These are phyloP conservation scores for Fraxinus sp. DNA, from an alignment of 305 asterid species.

Conservation along the genomic window DNA sequence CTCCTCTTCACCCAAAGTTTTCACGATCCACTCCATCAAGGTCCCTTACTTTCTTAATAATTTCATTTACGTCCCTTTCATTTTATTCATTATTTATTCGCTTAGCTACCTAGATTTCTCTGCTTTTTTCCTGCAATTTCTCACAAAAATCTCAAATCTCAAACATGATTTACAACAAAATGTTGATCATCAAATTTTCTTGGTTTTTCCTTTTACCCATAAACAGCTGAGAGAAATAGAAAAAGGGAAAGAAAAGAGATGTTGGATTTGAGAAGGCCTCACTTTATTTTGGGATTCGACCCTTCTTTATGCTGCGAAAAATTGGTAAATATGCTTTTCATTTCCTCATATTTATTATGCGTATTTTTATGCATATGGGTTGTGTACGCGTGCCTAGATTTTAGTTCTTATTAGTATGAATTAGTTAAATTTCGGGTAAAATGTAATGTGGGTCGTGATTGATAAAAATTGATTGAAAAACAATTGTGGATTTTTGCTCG, in stretches of 20 bases:
- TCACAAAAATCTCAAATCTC: slow-evolving; percentile 5
- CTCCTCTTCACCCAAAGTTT: neutral
- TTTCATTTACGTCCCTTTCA: neutral
- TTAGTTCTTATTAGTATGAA: neutral
- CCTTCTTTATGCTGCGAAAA: slow-evolving; percentile 57
- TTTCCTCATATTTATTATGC: neutral
- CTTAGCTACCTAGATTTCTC: neutral
- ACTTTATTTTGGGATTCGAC: slow-evolving; percentile 72
- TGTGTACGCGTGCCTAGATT: neutral
- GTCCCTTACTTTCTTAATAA: neutral
- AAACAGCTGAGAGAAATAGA: slow-evolving; percentile 20
- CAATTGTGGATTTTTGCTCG: neutral
- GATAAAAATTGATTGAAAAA: neutral
- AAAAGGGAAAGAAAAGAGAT: slow-evolving; percentile 33
- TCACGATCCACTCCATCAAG: neutral
- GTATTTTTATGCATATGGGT: neutral
- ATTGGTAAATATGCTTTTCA: slow-evolving; percentile 47
- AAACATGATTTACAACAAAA: slow-evolving; percentile 26
- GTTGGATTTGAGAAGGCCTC: slow-evolving; percentile 58
- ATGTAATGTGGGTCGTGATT: slow-evolving; percentile 28
- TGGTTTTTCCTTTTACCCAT: slow-evolving; percentile 17
- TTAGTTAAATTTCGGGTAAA: slow-evolving; percentile 4
- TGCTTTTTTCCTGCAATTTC: neutral
- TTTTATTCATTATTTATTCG: neutral
- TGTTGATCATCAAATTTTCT: slow-evolving; percentile 16